Evolutionary conservation across 75 land plant species (phyloP), one percentile per base, ranked within the genome.

Genomic region (Picea sitchensis): DNA sequence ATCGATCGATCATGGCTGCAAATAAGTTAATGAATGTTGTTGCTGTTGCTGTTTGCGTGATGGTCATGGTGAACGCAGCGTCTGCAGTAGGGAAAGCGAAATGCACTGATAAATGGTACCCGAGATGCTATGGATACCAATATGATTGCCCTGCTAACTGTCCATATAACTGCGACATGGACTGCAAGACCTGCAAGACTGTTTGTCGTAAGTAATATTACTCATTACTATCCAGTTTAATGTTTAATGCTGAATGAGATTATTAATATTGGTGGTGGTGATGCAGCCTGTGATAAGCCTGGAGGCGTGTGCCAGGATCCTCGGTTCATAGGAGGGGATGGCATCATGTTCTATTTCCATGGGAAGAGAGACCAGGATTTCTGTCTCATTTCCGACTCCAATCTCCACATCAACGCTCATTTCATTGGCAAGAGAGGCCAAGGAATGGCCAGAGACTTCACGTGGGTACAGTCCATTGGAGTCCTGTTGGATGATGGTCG

Each of bases 271-370:
- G 15, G 0, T 31, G 41, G 41, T 72, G 38, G 21, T 26, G 56
- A 5, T 4, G 20, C 61, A 76, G 77, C 20, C 2, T 76, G 77
- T 20, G 60, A 76, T 18, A 76, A 76, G 61, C 77, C 77, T 17
- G 81, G 81, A 12, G 84, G 76, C 11, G 81, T 83, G 26, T 83
- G 84, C 84, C 76, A 72, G 58, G 84, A 83, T 61, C 83, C 84
- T 8, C 82, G 84, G 4, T 83, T 83, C 82, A 74, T 83, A 4
- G 84, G 82, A 23, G 84, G 82, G 18, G 84, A 83, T 56, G 84
- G 84, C 44, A 74, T 71, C 18, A 67, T 54, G 47, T 83, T 83
- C 84, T 83, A 83, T 38, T 83, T 83, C 82, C 84, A 83, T 14
- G 84, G 82, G 18, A 44, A 74, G 67, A 81, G 76, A 32, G 77